Conservation (phyloP, 1,284 basidiomycete species). For the Serendipita sp. region DNA sequence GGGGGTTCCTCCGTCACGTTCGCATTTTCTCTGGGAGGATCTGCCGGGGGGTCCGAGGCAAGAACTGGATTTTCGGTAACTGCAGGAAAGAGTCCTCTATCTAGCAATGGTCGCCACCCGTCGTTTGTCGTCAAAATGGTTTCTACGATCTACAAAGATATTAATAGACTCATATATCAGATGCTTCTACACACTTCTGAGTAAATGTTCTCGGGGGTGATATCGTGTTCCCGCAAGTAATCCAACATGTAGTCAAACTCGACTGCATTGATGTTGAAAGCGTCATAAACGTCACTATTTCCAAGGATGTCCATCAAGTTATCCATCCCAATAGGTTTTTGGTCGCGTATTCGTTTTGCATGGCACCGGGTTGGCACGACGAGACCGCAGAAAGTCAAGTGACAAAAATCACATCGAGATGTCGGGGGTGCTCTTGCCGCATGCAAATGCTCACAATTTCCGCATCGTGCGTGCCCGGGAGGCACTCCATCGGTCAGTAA, state of each 20-base stretch:
- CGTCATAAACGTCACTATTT: slow-evolving; percentile 58
- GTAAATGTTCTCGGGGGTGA: slow-evolving; percentile 56
- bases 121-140: slow-evolving; percentile 30
- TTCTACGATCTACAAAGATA: slow-evolving; percentile 36
- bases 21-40: neutral
- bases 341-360: slow-evolving; percentile 38
- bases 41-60: neutral
- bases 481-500: slow-evolving; percentile 55
- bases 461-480: slow-evolving; percentile 59
- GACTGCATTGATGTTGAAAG: slow-evolving; percentile 55
- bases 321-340: slow-evolving; percentile 53
- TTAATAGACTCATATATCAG: neutral
- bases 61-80: neutral
- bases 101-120: neutral
- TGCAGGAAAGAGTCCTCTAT: neutral
- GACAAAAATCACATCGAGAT: slow-evolving; percentile 66
- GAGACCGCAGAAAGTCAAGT: slow-evolving; percentile 63
- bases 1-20: neutral
- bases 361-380: slow-evolving; percentile 52
- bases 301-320: slow-evolving; percentile 57
- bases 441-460: slow-evolving; percentile 62
- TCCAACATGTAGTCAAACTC: slow-evolving; percentile 71
- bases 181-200: slow-evolving; percentile 36
- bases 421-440: slow-evolving; percentile 54
- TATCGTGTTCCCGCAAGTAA: slow-evolving; percentile 43